Base-by-base conservation (phyloP, 192 early-diverging fungal genomes). In the Chytriomyces sp. region DNA sequence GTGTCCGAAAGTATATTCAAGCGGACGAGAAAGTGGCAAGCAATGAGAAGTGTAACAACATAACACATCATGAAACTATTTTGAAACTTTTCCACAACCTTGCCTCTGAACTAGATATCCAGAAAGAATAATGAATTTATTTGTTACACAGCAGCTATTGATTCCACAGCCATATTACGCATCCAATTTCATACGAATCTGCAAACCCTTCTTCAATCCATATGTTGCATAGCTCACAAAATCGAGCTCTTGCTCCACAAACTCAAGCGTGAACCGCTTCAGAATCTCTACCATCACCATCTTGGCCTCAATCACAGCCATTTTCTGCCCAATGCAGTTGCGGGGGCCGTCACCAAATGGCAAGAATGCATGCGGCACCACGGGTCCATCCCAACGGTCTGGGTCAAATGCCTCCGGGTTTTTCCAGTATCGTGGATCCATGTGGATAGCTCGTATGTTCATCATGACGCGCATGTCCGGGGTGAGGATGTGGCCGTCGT, bases 271-370 rank as follows among this genome's bases (percentile, higher is more conserved):
- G 44, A 72, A 59, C 39, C 58, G 4, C 39, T 60, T 54, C 19
- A 62, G 10, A 8, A 66, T 3, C 10, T 64, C 19, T 26, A 72
- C 64, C 70, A 57, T 57, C 33, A 26, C 28, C 34, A 39, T 34
- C 49, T 64, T 64, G 30, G 65, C 7, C 58, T 84, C 82, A 65
- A 80, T 78, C 52, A 82, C 60, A 19, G 82, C 82, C 75, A 84
- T 77, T 53, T 84, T 84, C 60, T 80, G 77, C 8, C 83, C 83
- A 38, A 85, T 80, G 39, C 79, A 80, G 22, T 49, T 80, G 26
- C 55, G 40, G 0, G 59, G 72, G 3, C 82, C 82, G 31, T 79
- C 75, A 1, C 70, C 78, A 77, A 85, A 85, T 7, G 83, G 80
- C 5, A 83, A 28, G 54, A 75, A 84, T n/a, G 63, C 54, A 7